Evolutionary conservation across 164 flowering plant genomes (phyloP), one percentile per base, ranked within the genome.

Genomic region (Tetracentron sinense): DNA sequence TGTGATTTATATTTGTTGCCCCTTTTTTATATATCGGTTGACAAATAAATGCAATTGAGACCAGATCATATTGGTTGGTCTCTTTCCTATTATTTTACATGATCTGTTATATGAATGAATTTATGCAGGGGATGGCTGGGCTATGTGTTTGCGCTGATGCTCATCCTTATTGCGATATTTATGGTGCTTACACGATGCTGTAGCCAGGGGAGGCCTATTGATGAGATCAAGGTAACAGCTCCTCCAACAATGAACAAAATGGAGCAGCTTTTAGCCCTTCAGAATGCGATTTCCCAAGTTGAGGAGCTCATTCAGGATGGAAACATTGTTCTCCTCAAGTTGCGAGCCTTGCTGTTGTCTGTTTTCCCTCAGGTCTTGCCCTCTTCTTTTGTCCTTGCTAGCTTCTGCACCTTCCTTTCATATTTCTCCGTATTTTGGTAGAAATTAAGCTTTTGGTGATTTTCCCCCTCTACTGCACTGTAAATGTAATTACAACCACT

Each of bases 181-280:
- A 85, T 95, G 88, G 49, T 80, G 28, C 67, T 89, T 42, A 83
- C 88, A 0, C 77, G 89, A 49, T 78, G 54, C 54, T 69, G 27
- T 56, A 79, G 66, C 69, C 84, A 73, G 76, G 96, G 95, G 14
- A 79, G 60, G 60, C 77, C 82, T 28, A 67, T 78, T 63, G 81
- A 79, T 47, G 85, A 77, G 69, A 77, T 95, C n/a, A 88, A 78
- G 71, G 87, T 95, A 27, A 59, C 75, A 26, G 87, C 81, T 0
- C 97, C 99, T 11, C 97, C 97, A 14, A 54, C 85, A 54, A 85
- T 82, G 94, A 95, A 79, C 77, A 77, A 81, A 48, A 81, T 95
- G 97, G 99, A 92, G 72, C 99, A 95, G 77, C 86, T 95, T 69
- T 72, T 88, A 77, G 92, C 89, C 31, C 87, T 95, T 52, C 99